phyloP scores from a whole-genome alignment of 192 early-diverging fungal genomes.

The Dissophora ornata region DNA sequence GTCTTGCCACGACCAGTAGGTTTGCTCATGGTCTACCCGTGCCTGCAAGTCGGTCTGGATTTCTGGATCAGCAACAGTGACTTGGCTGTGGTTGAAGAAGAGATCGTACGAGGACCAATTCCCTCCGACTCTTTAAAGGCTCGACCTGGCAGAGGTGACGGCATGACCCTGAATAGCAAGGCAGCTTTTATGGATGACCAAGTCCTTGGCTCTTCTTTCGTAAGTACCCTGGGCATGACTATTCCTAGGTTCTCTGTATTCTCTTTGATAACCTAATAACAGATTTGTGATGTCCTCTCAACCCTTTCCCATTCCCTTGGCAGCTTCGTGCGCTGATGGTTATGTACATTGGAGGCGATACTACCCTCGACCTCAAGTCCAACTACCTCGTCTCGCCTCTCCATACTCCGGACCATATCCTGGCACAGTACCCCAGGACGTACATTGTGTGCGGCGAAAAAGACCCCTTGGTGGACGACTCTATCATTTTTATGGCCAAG shows the following conservation, averaged over 20 bases:
- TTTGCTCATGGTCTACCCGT: slow-evolving; percentile 90
- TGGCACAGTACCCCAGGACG: slow-evolving; percentile 91
- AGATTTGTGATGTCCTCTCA: no score
- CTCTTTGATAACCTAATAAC: no score
- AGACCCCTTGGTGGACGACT: slow-evolving; percentile 98
- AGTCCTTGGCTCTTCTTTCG: slow-evolving; percentile 82
- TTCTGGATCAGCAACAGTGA: slow-evolving; percentile 85
- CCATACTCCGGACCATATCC: slow-evolving; percentile 83
- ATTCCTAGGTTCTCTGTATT: no score
- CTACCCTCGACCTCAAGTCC: slow-evolving; percentile 76
- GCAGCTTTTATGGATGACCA: slow-evolving; percentile 90
- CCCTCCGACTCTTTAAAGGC: slow-evolving; percentile 32
- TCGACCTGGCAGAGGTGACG: slow-evolving; percentile 55
- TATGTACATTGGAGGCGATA: slow-evolving; percentile 89
- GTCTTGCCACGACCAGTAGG: slow-evolving; percentile 75
- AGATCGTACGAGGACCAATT: slow-evolving; percentile 29
- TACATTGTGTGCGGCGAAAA: slow-evolving; percentile 95
- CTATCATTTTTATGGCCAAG: slow-evolving; percentile 89
- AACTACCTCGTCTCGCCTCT: slow-evolving; percentile 91
- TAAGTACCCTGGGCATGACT: no score
- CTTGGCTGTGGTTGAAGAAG: slow-evolving; percentile 50
- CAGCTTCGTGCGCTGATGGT: slow-evolving; percentile 78
- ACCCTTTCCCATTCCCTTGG: slow-evolving; percentile 13
- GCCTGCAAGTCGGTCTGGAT: slow-evolving; percentile 89
- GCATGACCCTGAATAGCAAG: slow-evolving; percentile 79